Base-by-base conservation (phyloP, 2,329 filamentous ascomycete genomes). In the Verticillium tricorpus region DNA sequence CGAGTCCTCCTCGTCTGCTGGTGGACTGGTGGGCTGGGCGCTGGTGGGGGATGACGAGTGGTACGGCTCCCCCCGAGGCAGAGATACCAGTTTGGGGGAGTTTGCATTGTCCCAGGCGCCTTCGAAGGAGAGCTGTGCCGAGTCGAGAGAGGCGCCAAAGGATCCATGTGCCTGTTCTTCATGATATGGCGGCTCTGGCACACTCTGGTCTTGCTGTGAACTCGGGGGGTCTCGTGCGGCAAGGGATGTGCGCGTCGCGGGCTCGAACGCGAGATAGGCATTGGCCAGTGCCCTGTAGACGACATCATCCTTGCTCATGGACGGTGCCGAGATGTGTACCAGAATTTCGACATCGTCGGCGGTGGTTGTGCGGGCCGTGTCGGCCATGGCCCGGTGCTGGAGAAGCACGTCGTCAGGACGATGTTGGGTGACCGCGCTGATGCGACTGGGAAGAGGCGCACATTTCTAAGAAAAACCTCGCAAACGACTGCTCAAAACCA, bases 311-410 rank as follows among this genome's bases (percentile, higher is more conserved):
- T 69, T 66, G 25, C 76, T 73, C 45, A 71, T 77, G 67, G 81
- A 80, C 7, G 83, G 81, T 34, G 84, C 84, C 12, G 80, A 71
- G 61, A 84, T 78, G 69, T 87, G 84, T 58, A 85, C 78, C 55
- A 87, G 75, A 55, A 86, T 82, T 72, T 87, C 83, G 59, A 78
- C 74, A 62, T 80, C 72, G 57, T 61, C 60, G 54, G 19, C 31
- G 8, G 17, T 56, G 25, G 45, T 22, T 22, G 45, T 12, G n/a
- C 9, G n/a, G 45, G n/a, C 19, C 9, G 45, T 19, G n/a, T 52
- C 11, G n/a, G 45, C 45, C 45, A 52, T 52, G 19, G 14, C 37
- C 37, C 37, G 4, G 37, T 28, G 37, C 15, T 40, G 37, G 17
- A 40, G 15, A 40, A 17, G 37, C 37, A n/a, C 37, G 37, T 40